These are phyloP conservation scores for Rugosomyces carneus DNA, from an alignment of 1,284 basidiomycete genomes.

Conservation along the genomic window DNA sequence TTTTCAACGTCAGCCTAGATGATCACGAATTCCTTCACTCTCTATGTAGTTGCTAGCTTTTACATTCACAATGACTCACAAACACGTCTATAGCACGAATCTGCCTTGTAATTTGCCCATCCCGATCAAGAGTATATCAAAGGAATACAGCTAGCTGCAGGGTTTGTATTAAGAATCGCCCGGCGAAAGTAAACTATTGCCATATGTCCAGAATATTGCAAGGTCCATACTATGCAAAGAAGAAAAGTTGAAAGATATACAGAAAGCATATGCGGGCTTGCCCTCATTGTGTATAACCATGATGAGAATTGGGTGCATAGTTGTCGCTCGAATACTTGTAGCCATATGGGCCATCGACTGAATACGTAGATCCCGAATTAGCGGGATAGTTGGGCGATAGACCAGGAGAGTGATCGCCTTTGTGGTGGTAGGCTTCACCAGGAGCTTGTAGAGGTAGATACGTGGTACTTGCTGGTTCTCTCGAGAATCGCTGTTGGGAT, in stretches of 20 bases:
- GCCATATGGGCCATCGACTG: slow-evolving; percentile 2
- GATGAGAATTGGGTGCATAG: slow-evolving; percentile 7
- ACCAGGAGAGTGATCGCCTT: slow-evolving; percentile 7
- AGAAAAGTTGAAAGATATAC: neutral
- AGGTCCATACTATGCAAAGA: slow-evolving; percentile 4
- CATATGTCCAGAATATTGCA: slow-evolving; percentile 5
- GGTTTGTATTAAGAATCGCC: slow-evolving; percentile 13
- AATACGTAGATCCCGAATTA: slow-evolving; percentile 10
- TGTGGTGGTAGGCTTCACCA: slow-evolving; percentile 10
- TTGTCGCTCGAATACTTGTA: slow-evolving; percentile 1
- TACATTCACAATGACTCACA: neutral
- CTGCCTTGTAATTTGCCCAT: neutral
- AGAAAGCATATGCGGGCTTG: neutral
- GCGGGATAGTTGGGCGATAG: slow-evolving; percentile 4
- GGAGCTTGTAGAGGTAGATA: slow-evolving; percentile 16
- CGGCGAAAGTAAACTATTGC: slow-evolving; percentile 12
- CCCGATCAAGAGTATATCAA: slow-evolving; percentile 6
- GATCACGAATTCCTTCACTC: too few species aligned
- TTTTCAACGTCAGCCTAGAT: neutral
- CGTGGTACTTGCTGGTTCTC: slow-evolving; percentile 15
- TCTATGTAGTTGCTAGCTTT: neutral
- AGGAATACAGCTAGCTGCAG: slow-evolving; percentile 12
- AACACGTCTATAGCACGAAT: neutral
- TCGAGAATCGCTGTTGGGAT: slow-evolving; percentile 13
- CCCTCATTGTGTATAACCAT: slow-evolving; percentile 4